These are phyloP conservation scores for Stramenopiles sp. DNA, from an alignment of 352 stramenopile genomes.

Conservation along the genomic window DNA sequence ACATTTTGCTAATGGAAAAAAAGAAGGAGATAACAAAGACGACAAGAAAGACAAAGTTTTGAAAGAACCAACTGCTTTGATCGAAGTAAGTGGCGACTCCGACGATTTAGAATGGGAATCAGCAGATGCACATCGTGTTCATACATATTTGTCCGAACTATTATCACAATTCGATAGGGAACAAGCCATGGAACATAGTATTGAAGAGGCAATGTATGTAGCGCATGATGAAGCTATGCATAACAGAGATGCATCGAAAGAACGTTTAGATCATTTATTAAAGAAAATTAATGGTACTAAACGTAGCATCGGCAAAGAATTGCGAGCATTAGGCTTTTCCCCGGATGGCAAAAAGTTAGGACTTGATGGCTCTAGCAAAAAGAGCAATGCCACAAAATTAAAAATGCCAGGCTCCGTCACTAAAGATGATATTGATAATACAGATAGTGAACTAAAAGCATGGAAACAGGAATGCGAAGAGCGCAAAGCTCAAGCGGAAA, in stretches of 20 bases:
- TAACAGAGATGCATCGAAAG: not conserved
- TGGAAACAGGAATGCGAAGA: not conserved
- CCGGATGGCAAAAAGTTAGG: not conserved
- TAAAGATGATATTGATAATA: not conserved
- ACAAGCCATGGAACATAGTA: not conserved
- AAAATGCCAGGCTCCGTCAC: not conserved
- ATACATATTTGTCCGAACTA: not conserved
- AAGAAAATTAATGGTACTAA: not conserved
- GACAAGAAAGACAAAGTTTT: too few species aligned
- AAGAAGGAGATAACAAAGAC: too few species aligned
- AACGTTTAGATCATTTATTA: not conserved
- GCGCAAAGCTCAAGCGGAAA: not conserved
- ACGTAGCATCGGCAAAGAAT: not conserved
- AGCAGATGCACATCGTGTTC: not conserved
- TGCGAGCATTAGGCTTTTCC: not conserved
- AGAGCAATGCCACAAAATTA: not conserved
- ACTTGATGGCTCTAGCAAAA: not conserved
- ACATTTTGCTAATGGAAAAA: not conserved
- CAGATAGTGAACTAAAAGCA: not conserved
- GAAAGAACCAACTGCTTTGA: not conserved
- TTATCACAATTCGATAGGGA: not conserved
- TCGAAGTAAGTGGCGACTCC: not conserved
- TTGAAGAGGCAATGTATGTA: not conserved
- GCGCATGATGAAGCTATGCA: not conserved
- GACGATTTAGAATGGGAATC: not conserved